Base-by-base conservation (phyloP, 1,139 yeast species). In the Geotrichum citri-aurantii region DNA sequence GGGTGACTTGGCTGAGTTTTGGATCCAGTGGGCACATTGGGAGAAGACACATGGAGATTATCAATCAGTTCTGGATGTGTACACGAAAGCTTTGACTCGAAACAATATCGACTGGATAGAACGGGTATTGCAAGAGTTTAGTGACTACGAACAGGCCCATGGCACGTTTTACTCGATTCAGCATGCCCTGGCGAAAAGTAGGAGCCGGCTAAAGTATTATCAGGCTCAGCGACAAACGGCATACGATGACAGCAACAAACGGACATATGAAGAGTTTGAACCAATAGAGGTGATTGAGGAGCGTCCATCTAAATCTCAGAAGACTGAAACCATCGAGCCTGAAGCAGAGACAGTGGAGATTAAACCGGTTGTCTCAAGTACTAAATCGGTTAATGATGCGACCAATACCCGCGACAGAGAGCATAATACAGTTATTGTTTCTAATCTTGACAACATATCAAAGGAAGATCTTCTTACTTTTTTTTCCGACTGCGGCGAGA, bases 401-500 rank as follows among this genome's bases (percentile, higher is more conserved):
- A 46, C 47, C 2, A 33, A 50, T 1, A 37, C 59, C 17, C 61
- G 91, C 61, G 83, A 84, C 60, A 75, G 93, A 59, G 93, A 86
- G 68, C 75, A 79, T 48, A 73, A 74, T 19, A 75, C 85, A 0
- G 76, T 86, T 0, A 75, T 81, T 50, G 80, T 85, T 0, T 67
- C 73, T 0, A 75, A 77, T 33, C 57, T 84, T 1, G 75, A 81
- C 0, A 62, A 64, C 2, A 64, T 69, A 0, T 66, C 74, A 0
- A 79, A 78, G 58, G 61, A 65, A 0, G 72, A 75, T 5, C 54
- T 88, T 1, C 60, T 64, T 1, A 64, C 65, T 0, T 77, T 82
- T 58, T 86, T 89, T 68, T 61, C 70, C 24, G 88, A 82, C 27
- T 88, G 93, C 71, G 95, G 95, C 1, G 75, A 74, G 1, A 72